Base-by-base conservation (phyloP, 805 yeast genomes). In the Monosporozyma servazzii region DNA sequence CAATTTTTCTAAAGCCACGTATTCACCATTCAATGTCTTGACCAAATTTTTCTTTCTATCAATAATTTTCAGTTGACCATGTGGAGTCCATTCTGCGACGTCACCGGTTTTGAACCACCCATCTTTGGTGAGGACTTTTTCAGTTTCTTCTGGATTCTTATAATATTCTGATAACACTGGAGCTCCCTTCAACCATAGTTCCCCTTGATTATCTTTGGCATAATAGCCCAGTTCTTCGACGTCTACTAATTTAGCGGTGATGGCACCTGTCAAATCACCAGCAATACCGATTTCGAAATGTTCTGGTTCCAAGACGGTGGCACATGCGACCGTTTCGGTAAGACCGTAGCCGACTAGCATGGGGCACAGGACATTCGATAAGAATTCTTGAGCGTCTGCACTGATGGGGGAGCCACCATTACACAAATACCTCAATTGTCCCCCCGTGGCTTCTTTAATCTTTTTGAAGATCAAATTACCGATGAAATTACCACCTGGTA, bases 51-150 rank as follows among this genome's bases (percentile, higher is more conserved):
- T 93, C 76, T 82, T 87, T 69, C 99, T 86, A 73, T 93, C 99
- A 67, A 93, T 86, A 56, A 93, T 75, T 66, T 78, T 81, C 62
- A 93, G 74, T 53, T 81, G 83, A 58, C 99, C 99, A 57, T 75
- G 77, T 36, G 81, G 56, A 39, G 91, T 78, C 95, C 96, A 88
- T 74, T 88, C 89, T 63, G 90, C 97, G 69, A 93, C 88, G 69
- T 93, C 99, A 70, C 99, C 99, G 31, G 98, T 93, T 65, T 75
- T 78, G 75, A 93, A 93, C 97, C 97, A 93, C 23, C 91, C 95
- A 60, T 86, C 90, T 54, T 86, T 86, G 47, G 81, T 76, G 63
- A 86, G 82, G 0, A 95, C 88, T 18, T 69, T 80, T 45, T 73
- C 68, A 23, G 96, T 91, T 73, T 90, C 98, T 65, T 81, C 75